phyloP scores from a whole-genome alignment of 2,329 filamentous ascomycete species.

The Scortechinia acanthostroma region DNA sequence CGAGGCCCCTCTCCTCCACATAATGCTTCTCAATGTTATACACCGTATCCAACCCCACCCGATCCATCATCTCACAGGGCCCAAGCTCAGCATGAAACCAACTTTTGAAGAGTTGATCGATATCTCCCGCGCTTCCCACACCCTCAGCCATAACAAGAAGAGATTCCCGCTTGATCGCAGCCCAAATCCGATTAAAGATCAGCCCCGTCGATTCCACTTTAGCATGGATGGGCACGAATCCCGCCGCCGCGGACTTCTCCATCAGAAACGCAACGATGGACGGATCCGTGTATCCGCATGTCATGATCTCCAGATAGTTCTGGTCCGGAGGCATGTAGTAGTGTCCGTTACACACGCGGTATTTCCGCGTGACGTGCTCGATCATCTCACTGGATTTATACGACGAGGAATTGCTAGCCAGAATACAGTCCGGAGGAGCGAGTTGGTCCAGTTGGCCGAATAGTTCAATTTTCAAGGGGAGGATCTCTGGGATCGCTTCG shows the following conservation, averaged over 20 bases:
- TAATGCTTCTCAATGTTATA: constrained; percentile 15
- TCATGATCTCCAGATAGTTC: constrained; percentile 23
- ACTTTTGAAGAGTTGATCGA: constrained; percentile 18
- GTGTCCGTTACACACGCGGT: constrained; percentile 20
- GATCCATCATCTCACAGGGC: constrained; percentile 21
- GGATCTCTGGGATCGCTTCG: constrained; percentile 19
- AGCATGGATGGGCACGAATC: constrained; percentile 14
- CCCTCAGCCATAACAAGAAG: constrained; percentile 17
- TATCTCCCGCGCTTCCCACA: constrained; percentile 17
- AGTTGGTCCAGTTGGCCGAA: constrained; percentile 16
- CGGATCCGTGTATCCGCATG: constrained; percentile 14
- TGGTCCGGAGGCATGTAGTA: constrained; percentile 21
- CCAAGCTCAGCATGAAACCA: constrained; percentile 17
- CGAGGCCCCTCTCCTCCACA: constrained; percentile 7
- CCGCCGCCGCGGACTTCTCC: constrained; percentile 14
- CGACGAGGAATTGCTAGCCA: constrained; percentile 18
- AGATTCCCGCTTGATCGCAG: constrained; percentile 22
- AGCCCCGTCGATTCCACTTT: constrained; percentile 19
- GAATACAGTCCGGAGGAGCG: constrained; percentile 14
- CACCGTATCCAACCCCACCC: constrained; percentile 20
- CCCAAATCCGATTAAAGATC: constrained; percentile 24
- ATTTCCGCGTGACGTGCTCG: constrained; percentile 6
- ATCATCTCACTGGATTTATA: constrained; percentile 16
- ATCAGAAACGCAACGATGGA: constrained; percentile 17
- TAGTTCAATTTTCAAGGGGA: constrained; percentile 16